Conservation (phyloP, 1,284 basidiomycete genomes). For the Vanrija humicola region DNA sequence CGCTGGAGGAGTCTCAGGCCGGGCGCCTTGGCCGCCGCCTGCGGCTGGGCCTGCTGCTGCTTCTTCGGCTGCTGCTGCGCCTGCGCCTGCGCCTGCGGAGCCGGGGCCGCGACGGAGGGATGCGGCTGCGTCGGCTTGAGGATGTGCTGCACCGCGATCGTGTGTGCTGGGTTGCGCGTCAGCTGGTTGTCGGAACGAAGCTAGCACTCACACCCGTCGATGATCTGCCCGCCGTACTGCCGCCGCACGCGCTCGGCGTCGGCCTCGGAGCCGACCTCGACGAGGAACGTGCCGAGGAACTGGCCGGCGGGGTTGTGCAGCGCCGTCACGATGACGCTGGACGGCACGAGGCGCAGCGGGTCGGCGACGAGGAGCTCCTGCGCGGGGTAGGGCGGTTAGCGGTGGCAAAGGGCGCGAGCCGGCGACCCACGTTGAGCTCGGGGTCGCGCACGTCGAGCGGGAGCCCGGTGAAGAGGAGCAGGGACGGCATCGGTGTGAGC, state of each 20-base stretch:
- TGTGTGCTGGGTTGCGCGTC: conserved; percentile 23
- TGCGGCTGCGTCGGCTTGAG: conserved; percentile 26
- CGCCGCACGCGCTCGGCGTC: conserved; percentile 38
- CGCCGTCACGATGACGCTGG: conserved; percentile 25
- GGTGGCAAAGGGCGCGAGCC: too few species aligned
- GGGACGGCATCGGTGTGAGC: conserved; percentile 12
- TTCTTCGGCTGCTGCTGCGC: conserved; percentile 18
- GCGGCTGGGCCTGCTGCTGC: neutral
- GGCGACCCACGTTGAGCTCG: conserved; percentile 33
- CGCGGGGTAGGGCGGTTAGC: neutral
- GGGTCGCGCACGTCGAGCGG: conserved; percentile 35
- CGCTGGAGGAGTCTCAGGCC: conserved; percentile 35
- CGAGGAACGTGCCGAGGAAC: conserved; percentile 35
- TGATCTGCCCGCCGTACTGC: conserved; percentile 36
- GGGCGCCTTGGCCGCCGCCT: conserved; percentile 21
- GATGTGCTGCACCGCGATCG: conserved; percentile 38
- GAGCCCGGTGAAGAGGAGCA: conserved; percentile 38
- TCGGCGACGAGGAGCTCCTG: conserved; percentile 35
- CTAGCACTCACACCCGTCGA: conserved; percentile 40
- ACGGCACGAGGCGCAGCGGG: conserved; percentile 23
- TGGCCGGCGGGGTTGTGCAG: conserved; percentile 22
- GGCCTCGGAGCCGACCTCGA: conserved; percentile 28
- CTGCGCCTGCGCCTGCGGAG: conserved; percentile 3
- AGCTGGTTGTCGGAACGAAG: too few species aligned
- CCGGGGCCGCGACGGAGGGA: conserved; percentile 12